Evolutionary conservation across 768 basidiomycete genomes (phyloP).

Genomic region (Exsudoporus frostii): DNA sequence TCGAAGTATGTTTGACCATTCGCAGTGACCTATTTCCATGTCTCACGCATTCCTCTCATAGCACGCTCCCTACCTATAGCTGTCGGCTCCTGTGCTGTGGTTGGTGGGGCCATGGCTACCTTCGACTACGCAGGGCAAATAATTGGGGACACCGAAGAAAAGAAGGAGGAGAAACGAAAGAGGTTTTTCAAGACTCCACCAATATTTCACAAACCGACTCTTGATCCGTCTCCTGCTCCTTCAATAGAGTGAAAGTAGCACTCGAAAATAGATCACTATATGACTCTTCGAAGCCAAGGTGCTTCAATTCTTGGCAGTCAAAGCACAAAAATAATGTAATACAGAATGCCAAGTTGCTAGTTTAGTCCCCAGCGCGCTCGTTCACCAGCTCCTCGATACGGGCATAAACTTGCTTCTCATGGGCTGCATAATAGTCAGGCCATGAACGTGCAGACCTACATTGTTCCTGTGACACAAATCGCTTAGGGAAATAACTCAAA

Average conservation of each 20-base stretch:
- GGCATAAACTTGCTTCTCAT: slow-evolving; percentile 40
- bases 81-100: slow-evolving; percentile 69
- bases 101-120: slow-evolving; percentile 77
- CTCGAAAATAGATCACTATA: slow-evolving; percentile 14
- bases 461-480: slow-evolving; percentile 29
- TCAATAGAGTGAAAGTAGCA: slow-evolving; percentile 16
- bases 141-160: slow-evolving; percentile 42
- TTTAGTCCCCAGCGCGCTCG: slow-evolving; percentile 13
- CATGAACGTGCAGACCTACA: slow-evolving; percentile 44
- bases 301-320: background rate
- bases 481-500: background rate
- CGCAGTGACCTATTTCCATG: background rate
- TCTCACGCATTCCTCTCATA: slow-evolving; percentile 30
- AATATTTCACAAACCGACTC: slow-evolving; percentile 32
- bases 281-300: background rate
- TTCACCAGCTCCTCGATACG: slow-evolving; percentile 37
- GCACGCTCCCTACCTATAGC: slow-evolving; percentile 84
- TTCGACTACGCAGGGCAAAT: slow-evolving; percentile 78
- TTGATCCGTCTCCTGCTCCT: slow-evolving; percentile 14
- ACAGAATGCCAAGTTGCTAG: background rate
- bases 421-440: slow-evolving; percentile 49
- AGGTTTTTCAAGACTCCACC: slow-evolving; percentile 79
- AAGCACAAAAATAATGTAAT: slow-evolving; percentile 3
- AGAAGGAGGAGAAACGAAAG: slow-evolving; percentile 66
- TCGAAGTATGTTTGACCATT: slow-evolving; percentile 49